Conservation (phyloP, 148 eudicot genomes). For the Nepenthes mirabilis region DNA sequence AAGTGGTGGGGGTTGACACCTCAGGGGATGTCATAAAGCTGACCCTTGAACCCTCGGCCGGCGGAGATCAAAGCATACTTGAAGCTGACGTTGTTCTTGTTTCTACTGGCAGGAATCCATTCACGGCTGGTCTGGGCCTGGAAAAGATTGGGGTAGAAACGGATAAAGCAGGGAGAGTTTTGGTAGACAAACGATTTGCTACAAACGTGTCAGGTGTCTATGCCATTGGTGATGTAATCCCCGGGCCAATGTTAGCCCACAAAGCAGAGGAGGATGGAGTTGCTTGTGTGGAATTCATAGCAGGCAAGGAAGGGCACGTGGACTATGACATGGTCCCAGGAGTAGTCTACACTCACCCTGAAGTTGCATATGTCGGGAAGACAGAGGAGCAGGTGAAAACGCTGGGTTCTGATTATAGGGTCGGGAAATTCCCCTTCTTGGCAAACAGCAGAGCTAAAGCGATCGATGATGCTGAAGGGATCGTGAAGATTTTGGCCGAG, state of each 20-base stretch:
- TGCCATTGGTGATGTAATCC: constrained; percentile 91
- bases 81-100: constrained; percentile 95
- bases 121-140: constrained; percentile 67
- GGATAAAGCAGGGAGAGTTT: constrained; percentile 63
- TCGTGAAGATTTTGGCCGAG: constrained; percentile 81
- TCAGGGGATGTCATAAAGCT: constrained; percentile 51
- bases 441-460: constrained; percentile 97
- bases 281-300: constrained; percentile 90
- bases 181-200: constrained; percentile 56
- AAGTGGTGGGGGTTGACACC: constrained; percentile 74
- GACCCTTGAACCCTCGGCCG: constrained; percentile 75
- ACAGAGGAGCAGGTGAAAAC: constrained; percentile 92
- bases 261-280: constrained; percentile 97
- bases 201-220: constrained; percentile 61
- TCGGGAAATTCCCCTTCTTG: constrained; percentile 85
- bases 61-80: constrained; percentile 63
- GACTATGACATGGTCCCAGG: constrained; percentile 96
- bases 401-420: constrained; percentile 63
- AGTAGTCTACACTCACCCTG: constrained; percentile 85
- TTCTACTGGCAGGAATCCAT: constrained; percentile 79
- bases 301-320: constrained; percentile 87
- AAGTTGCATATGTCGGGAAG: constrained; percentile 93
- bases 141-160: constrained; percentile 79
- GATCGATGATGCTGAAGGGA: constrained; percentile 88
- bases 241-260: constrained; percentile 98